Percentiles rank a stretch among this genome's conserved stretches.
phyloP scores from a whole-genome alignment of 2,329 filamentous ascomycete species.

The Oidium heveae region DNA sequence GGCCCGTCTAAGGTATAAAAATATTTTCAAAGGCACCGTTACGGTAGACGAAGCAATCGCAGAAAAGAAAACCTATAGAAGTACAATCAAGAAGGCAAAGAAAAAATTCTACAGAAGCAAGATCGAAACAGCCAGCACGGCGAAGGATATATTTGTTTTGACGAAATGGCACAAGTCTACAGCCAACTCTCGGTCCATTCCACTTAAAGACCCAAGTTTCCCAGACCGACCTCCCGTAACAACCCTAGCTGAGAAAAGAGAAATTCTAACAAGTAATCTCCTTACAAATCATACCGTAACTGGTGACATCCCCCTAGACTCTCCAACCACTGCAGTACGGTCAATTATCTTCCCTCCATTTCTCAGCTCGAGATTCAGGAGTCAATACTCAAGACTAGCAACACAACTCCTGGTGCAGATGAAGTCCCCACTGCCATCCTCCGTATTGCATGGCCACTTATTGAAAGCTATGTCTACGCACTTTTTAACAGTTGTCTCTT shows the following conservation, averaged over 20 bases:
- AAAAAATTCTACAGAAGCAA: background rate
- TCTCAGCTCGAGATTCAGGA: background rate
- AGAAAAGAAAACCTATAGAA: background rate
- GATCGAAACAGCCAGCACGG: background rate
- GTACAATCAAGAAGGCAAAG: background rate
- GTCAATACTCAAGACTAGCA: background rate
- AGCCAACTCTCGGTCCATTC: background rate
- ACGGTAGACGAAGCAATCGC: background rate
- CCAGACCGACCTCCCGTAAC: background rate
- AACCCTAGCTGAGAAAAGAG: background rate
- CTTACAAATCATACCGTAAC: background rate
- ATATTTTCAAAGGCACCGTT: background rate
- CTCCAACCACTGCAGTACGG: background rate
- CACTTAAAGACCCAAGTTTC: background rate
- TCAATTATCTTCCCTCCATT: background rate
- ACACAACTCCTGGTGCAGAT: background rate
- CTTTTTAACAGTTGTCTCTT: background rate
- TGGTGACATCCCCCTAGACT: too few relatives aligned
- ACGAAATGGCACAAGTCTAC: conserved; percentile 1
- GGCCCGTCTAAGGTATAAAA: background rate
- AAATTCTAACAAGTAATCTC: background rate
- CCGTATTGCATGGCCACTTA: background rate
- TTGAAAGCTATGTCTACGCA: background rate
- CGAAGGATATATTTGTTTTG: background rate
- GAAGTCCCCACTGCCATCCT: background rate